Percentiles rank a stretch among this genome's conserved stretches.
Evolutionary conservation across 2,329 filamentous ascomycete genomes (phyloP).

Genomic region (Neocatenulostroma microsporum): DNA sequence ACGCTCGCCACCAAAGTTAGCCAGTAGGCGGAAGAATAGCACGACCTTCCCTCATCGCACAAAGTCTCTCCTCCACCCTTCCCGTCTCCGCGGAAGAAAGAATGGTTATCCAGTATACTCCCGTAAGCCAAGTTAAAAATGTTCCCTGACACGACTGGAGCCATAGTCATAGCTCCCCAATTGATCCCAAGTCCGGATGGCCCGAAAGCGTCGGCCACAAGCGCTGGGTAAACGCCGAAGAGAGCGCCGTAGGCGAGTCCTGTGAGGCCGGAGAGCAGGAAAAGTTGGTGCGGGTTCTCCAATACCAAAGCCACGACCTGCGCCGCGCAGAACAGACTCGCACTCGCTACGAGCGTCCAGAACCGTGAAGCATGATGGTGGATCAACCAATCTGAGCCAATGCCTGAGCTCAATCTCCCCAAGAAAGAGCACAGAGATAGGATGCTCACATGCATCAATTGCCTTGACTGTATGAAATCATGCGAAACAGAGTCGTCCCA

Average conservation of each 20-base stretch:
- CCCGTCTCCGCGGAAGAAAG: constrained; percentile 55
- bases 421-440: constrained; percentile 82
- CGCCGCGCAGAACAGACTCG: constrained; percentile 67
- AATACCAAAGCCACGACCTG: constrained; percentile 71
- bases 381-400: constrained; percentile 84
- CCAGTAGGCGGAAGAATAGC: constrained; percentile 74
- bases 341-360: constrained; percentile 80
- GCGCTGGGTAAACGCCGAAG: constrained; percentile 87
- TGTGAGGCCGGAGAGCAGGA: constrained; percentile 71
- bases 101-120: constrained; percentile 71
- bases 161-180: constrained; percentile 91
- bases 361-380: constrained; percentile 73
- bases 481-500: constrained; percentile 67
- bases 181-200: constrained; percentile 85
- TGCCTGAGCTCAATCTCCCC: constrained; percentile 66
- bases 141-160: constrained; percentile 80
- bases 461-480: constrained; percentile 68
- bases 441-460: constrained; percentile 88
- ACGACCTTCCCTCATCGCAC: constrained; percentile 69
- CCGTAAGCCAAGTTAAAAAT: constrained; percentile 92
- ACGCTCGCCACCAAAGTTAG: constrained; percentile 67
- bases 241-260: constrained; percentile 88
- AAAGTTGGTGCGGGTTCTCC: constrained; percentile 67
- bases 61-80: constrained; percentile 46
- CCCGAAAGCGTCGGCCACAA: constrained; percentile 81